A percentile compares a stretch with the other conserved stretches of the same genome.
phyloP scores from a whole-genome alignment of 345 rosid species.

The Hypericum androsaemum region DNA sequence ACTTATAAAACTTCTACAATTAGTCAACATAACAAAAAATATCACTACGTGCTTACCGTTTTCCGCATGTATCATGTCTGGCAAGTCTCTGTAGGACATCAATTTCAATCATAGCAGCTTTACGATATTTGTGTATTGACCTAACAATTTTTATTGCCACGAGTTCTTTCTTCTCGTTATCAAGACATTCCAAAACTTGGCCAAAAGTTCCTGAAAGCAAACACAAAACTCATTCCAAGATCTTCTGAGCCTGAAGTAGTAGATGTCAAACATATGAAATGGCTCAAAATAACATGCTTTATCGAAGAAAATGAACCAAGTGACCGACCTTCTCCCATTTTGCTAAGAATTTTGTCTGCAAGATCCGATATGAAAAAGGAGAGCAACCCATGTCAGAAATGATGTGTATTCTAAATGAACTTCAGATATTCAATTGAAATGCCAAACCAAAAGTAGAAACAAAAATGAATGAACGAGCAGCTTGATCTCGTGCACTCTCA shows the following conservation, averaged over 20 bases:
- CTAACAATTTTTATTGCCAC: constrained; percentile 24
- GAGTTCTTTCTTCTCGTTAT: constrained; percentile 17
- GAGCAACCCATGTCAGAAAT: constrained; percentile 8
- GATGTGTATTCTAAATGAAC: constrained; percentile 9
- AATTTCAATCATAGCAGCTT: constrained; percentile 28
- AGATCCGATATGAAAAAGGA: constrained; percentile 5
- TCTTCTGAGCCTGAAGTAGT: too few relatives aligned
- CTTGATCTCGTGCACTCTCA: too few relatives aligned
- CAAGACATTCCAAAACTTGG: constrained; percentile 22
- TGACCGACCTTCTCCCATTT: constrained; percentile 79
- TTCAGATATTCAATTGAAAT: neutral
- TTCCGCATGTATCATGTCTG: constrained; percentile 16
- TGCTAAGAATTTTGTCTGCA: constrained; percentile 67
- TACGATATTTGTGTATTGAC: constrained; percentile 23
- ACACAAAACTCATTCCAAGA: too few relatives aligned
- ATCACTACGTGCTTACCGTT: constrained; percentile 10
- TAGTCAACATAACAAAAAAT: neutral
- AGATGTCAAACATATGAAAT: too few relatives aligned
- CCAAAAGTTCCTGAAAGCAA: constrained; percentile 17
- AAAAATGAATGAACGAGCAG: too few relatives aligned
- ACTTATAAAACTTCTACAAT: neutral
- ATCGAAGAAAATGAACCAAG: too few relatives aligned
- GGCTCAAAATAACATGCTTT: too few relatives aligned
- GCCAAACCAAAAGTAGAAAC: neutral
- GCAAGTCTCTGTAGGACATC: constrained; percentile 23